Conservation (phyloP, 2,329 filamentous ascomycete genomes). For the Eurotiales sp. region DNA sequence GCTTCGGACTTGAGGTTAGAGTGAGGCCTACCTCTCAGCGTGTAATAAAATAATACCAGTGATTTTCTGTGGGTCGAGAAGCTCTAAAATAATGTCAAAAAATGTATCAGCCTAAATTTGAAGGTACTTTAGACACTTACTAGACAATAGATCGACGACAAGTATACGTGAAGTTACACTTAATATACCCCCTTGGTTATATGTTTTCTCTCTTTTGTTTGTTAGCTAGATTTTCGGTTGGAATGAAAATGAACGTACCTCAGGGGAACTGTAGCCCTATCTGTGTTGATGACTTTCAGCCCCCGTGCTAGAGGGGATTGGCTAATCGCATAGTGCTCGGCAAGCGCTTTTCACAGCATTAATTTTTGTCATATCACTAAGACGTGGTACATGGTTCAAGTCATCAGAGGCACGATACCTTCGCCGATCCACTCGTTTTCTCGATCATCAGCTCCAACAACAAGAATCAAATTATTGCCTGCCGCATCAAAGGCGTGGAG, state of each 20-base stretch:
- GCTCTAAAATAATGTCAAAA: conserved; percentile 28
- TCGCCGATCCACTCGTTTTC: conserved; percentile 98
- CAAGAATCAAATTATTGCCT: conserved; percentile 84
- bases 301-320: conserved; percentile 76
- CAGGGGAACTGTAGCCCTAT: conserved; percentile 79
- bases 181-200: conserved; percentile 82
- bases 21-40: conserved; percentile 59
- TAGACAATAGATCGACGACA: conserved; percentile 87
- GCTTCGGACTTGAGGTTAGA: background rate
- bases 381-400: background rate
- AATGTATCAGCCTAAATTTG: conserved; percentile 55
- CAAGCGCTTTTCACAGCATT: conserved; percentile 56
- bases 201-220: conserved; percentile 73
- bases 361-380: conserved; percentile 10
- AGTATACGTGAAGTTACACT: conserved; percentile 94
- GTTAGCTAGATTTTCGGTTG: background rate
- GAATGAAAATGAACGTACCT: conserved; percentile 38
- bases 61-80: conserved; percentile 77
- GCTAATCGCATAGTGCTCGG: conserved; percentile 91
- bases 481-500: conserved; percentile 95
- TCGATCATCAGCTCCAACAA: conserved; percentile 84
- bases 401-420: conserved; percentile 31
- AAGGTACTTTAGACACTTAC: conserved; percentile 29
- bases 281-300: conserved; percentile 88
- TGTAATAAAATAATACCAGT: conserved; percentile 86